Base-by-base conservation (phyloP, 306 rosid genomes). In the Cyamopsis tetragonoloba region DNA sequence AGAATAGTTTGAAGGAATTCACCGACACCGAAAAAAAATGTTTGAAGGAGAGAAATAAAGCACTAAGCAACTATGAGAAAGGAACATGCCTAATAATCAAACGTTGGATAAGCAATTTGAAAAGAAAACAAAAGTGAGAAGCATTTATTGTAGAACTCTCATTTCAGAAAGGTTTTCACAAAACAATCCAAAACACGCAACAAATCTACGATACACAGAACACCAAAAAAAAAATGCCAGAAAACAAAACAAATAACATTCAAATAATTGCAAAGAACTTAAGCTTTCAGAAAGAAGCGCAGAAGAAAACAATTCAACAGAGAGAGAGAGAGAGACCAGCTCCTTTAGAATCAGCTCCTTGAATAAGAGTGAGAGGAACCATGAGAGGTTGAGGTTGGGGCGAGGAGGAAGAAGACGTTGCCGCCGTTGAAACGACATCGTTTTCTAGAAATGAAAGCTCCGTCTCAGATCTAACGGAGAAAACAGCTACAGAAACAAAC, bases 361-460 rank as follows among this genome's bases (percentile, higher is more conserved):
- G 66, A 70, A 91, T 88, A 18, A 91, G 96, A 83, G 91, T 78
- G 79, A 86, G 91, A 30, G 80, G 78, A 0, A 91, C 85, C 80
- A 78, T 42, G 62, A 91, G 88, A 62, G 92, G 87, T n/a, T 38
- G 88, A 39, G 95, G 84, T 17, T 50, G 18, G 4, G 81, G 19
- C 17, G 76, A 41, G 58, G 80, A 3, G 5, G 77, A 69, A 51
- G 77, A 47, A 46, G 24, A 23, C 18, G 62, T 39, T 0, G 50
- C 70, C 0, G 61, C 80, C 0, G 7, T 6, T 23, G 54, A 4
- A 27, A 32, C 80, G 12, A 12, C 70, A 49, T 82, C 72, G 76
- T 74, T 78, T 47, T 83, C 74, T 1, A 59, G 41, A 4, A 62
- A 23, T 68, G 80, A 73, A 24, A 72, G 66, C 2, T 44, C 41